Evolutionary conservation across 2,329 filamentous ascomycete species (phyloP).

Genomic region (Colletotrichum cereale): DNA sequence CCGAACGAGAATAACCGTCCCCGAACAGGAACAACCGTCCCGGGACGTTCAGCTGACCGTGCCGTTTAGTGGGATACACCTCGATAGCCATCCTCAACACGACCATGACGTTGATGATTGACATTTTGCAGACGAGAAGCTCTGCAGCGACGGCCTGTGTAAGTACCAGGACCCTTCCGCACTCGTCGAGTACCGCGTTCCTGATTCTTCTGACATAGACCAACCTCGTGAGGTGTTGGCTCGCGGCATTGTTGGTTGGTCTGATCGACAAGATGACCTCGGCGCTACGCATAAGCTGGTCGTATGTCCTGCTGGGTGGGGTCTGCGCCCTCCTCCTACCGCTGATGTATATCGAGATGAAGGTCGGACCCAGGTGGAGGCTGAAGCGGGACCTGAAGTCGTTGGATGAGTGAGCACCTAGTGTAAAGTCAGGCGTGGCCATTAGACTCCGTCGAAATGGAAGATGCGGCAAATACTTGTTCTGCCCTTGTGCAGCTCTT

Average conservation of each 20-base stretch:
- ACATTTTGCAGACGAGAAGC: conserved; percentile 47
- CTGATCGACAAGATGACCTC: conserved; percentile 46
- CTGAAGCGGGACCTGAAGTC: conserved; percentile 21
- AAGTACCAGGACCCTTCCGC: neutral
- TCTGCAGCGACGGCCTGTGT: conserved; percentile 48
- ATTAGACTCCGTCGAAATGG: neutral
- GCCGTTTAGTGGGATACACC: conserved; percentile 45
- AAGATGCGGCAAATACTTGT: neutral
- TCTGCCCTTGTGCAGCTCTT: neutral
- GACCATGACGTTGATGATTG: conserved; percentile 50
- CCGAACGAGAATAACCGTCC: too few relatives aligned
- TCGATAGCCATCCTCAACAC: conserved; percentile 49
- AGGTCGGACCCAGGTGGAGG: conserved; percentile 42
- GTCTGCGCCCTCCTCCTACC: conserved; percentile 41
- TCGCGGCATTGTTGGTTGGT: conserved; percentile 46
- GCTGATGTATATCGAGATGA: conserved; percentile 44
- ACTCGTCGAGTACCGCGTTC: neutral
- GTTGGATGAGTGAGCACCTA: conserved; percentile 12
- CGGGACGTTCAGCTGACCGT: neutral
- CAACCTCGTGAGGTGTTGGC: conserved; percentile 47
- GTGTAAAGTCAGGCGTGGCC: neutral
- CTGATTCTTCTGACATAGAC: conserved; percentile 40
- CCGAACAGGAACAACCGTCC: too few relatives aligned
- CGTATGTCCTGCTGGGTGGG: conserved; percentile 43
- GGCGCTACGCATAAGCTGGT: conserved; percentile 41